phyloP scores from a whole-genome alignment of 352 stramenopile genomes.

The Phytophthora pisi region DNA sequence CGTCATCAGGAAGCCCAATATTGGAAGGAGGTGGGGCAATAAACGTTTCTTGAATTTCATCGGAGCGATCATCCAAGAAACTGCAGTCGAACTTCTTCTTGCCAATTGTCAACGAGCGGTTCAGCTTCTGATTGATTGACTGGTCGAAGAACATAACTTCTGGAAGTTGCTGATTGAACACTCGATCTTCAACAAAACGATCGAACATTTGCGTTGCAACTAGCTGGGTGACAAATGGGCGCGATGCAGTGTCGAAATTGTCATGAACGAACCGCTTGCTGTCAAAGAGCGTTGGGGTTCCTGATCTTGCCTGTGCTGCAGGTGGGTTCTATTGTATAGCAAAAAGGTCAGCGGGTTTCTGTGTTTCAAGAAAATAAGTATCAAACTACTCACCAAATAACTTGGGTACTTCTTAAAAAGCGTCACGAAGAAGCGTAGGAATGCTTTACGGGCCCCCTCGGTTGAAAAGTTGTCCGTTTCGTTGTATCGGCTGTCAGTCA shows the following conservation, averaged over 20 bases:
- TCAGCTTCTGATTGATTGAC: constrained; percentile 88
- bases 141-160: constrained; percentile 88
- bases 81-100: constrained; percentile 88
- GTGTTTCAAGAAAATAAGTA: background rate
- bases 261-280: constrained; percentile 71
- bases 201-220: constrained; percentile 86
- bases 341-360: background rate
- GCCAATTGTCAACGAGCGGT: constrained; percentile 70
- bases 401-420: constrained; percentile 79
- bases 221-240: constrained; percentile 66
- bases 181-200: constrained; percentile 81
- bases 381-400: constrained; percentile 61
- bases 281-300: constrained; percentile 64
- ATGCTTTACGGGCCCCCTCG: constrained; percentile 66
- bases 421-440: constrained; percentile 84
- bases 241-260: constrained; percentile 61
- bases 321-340: constrained; percentile 34
- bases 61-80: constrained; percentile 77
- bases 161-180: constrained; percentile 62
- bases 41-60: constrained; percentile 85
- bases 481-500: constrained; percentile 74
- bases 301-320: constrained; percentile 24
- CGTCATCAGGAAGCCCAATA: constrained; percentile 78
- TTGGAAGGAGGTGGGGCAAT: constrained; percentile 82
- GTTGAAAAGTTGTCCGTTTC: constrained; percentile 75